phyloP scores from a whole-genome alignment of 148 eudicot genomes.

The Spergularia bocconei region DNA sequence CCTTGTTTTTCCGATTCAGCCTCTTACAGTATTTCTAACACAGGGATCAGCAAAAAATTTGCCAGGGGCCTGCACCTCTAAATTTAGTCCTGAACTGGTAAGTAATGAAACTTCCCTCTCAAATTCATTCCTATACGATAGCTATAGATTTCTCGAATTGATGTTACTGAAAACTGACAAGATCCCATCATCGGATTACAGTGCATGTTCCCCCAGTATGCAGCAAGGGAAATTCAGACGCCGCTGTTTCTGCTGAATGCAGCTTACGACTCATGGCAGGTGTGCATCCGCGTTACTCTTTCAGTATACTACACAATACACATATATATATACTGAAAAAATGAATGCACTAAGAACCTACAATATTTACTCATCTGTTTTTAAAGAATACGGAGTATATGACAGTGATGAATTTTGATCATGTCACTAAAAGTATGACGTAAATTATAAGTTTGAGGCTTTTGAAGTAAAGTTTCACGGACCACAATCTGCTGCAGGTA shows the following conservation, averaged over 20 bases:
- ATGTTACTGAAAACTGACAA: not conserved
- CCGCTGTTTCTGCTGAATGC: conserved; percentile 74
- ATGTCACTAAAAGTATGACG: too few species aligned
- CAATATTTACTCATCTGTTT: too few species aligned
- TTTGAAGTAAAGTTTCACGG: too few species aligned
- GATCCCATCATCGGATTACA: conserved; percentile 28
- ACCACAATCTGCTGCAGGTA: not conserved
- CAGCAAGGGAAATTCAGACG: conserved; percentile 54
- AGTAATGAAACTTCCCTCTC: conserved; percentile 2
- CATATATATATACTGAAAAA: too few species aligned
- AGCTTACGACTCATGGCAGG: conserved; percentile 90
- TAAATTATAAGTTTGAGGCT: too few species aligned
- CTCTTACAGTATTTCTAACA: not conserved
- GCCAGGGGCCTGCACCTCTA: conserved; percentile 60
- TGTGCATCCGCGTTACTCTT: conserved; percentile 27
- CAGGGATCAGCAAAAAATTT: conserved; percentile 77
- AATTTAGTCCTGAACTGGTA: conserved; percentile 57
- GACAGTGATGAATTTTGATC: too few species aligned
- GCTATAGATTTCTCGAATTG: too few species aligned
- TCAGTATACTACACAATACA: too few species aligned
- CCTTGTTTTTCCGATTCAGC: not conserved
- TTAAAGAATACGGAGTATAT: too few species aligned
- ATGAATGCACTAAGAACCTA: too few species aligned
- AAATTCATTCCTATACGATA: too few species aligned
- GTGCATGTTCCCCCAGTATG: conserved; percentile 84